Base-by-base conservation (phyloP, 768 basidiomycete species). In the Psilocybe sp. region DNA sequence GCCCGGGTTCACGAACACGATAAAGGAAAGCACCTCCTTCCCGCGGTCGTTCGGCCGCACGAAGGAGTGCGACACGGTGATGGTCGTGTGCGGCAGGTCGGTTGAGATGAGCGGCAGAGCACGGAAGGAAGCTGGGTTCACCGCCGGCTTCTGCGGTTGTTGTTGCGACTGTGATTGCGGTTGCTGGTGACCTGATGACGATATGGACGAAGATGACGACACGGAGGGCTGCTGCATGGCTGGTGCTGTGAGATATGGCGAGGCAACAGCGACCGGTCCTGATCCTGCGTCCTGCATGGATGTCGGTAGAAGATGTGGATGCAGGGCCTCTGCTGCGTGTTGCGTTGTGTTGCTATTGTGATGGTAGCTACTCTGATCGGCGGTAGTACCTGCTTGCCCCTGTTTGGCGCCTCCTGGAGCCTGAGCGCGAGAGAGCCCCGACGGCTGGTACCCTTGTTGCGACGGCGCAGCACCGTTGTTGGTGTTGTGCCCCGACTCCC, bases 21-120 rank as follows among this genome's bases (percentile, higher is more conserved):
- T 73, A 67, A 98, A 98, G 7, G 87, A 92, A 37, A 98, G 71
- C 2, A 95, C 90, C 59, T 98, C 96, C 65, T 92, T 93, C 44
- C 92, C 91, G 45, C 86, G 79, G 52, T 96, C 90, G 60, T 96
- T 98, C 5, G 92, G 83, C 14, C 85, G 81, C 49, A 98, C 92
- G 43, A 87, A 84, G 11, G 91, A 93, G 48, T 85, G 85, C 2
- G 84, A 83, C 23, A 98, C 92, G 6, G 68, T 64, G 49, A 92
- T 75, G 20, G 70, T 75, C 2, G 92, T 91, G 43, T 77, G 78
- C 34, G 83, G 82, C 12, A 98, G 83, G 60, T 96, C 90, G 12
- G 72, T 67, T 4, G 81, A 71, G 16, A 91, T 66, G 19, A 91
- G 72, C 11, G 87, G 88, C 18, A 91, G 78, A 1, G 85, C 84